phyloP scores from a whole-genome alignment of 140 eudicot species.

The Flaveria floridana region DNA sequence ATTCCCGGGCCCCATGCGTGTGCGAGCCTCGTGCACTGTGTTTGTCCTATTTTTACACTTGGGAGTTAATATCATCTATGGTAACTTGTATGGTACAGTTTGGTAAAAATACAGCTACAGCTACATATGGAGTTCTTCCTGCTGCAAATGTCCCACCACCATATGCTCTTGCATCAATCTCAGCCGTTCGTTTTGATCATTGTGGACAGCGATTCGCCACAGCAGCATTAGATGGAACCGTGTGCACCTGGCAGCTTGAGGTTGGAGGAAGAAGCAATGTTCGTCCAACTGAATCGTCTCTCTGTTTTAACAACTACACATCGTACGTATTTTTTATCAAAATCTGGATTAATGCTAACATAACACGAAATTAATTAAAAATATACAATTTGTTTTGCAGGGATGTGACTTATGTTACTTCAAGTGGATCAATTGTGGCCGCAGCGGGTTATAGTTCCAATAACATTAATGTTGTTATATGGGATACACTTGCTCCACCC shows the following conservation, averaged over 20 bases:
- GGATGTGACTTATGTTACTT: conserved; percentile 81
- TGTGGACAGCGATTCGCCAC: conserved; percentile 94
- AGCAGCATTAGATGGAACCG: conserved; percentile 92
- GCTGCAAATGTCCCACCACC: conserved; percentile 99
- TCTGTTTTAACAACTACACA: conserved; percentile 80
- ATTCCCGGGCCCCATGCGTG: too few relatives aligned
- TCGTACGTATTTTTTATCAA: conserved; percentile 48
- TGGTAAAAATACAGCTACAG: conserved; percentile 86
- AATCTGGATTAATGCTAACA: background rate
- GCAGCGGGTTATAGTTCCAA: conserved; percentile 86
- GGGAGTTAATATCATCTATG: conserved; percentile 4
- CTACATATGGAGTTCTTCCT: conserved; percentile 97
- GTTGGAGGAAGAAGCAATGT: conserved; percentile 97
- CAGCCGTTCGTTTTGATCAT: conserved; percentile 78
- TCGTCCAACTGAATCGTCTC: conserved; percentile 87
- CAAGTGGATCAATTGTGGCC: conserved; percentile 95
- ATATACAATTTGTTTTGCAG: conserved; percentile 36
- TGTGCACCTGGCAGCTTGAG: conserved; percentile 99
- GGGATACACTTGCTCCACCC: conserved; percentile 99
- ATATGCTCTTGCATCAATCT: conserved; percentile 89
- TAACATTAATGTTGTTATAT: conserved; percentile 84
- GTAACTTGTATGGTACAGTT: conserved; percentile 47
- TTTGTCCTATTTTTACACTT: background rate
- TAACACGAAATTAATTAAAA: background rate
- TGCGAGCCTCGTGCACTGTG: too few relatives aligned